Evolutionary conservation across 1,139 yeast species (phyloP), one percentile per base, ranked within the genome.

Genomic region (Pichia sp.): DNA sequence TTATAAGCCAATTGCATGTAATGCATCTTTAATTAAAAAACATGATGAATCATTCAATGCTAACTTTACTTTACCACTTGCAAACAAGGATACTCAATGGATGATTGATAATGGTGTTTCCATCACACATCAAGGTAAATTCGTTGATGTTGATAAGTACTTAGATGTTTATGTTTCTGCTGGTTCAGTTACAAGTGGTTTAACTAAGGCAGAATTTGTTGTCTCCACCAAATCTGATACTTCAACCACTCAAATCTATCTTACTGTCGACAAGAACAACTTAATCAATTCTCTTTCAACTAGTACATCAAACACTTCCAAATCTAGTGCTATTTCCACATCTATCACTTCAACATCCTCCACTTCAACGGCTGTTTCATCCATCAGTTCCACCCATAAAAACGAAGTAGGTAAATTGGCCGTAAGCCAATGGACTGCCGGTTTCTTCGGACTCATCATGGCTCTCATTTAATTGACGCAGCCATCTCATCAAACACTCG

Each of bases 51-150:
- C 54, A 2, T 70, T 71, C 49, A 70, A 68, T 41, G 68, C 68
- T 10, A 63, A 65, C 45, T 72, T 72, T 46, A 57, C 63, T 11
- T 49, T 72, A 15, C 76, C 76, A 36, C 56, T 53, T 11, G 70
- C 64, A 23, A 78, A 80, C 36, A 60, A 55, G 30, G 73, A 64
- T 18, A 63, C 68, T 38, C 51, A 62, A 13, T 53, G 56, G 13
- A 47, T 71, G 61, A 73, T 78, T 47, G 58, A 68, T 49, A 61
- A 72, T 46, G 84, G 84, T 55, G 75, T 71, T 36, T 70, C 70
- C 38, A 65, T 68, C 54, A 59, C 66, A 33, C 74, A 76, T 48
- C 53, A 68, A 43, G 83, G 84, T 41, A 51, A 66, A 41, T 59
- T 77, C 38, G 59, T 77, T 43, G 59, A 61, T 21, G 57, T 74